Percentiles rank a stretch among this genome's conserved stretches.
Conservation (phyloP, 148 eudicot genomes). For the Nepenthes gracilis region DNA sequence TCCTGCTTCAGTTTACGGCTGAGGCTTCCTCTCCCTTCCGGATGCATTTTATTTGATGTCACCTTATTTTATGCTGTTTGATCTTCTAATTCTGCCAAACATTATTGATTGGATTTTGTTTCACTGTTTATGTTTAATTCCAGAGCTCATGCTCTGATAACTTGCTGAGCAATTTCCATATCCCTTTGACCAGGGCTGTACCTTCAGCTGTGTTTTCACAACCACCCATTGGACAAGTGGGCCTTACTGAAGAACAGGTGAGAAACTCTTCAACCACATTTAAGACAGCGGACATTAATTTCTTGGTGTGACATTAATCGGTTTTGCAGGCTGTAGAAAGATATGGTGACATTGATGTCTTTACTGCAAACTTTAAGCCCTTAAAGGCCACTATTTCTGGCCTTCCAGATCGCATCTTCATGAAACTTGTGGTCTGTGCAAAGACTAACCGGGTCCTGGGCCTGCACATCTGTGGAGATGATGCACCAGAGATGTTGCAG, state of each 20-base stretch:
- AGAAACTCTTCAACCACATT: constrained; percentile 1
- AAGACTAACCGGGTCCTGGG: constrained; percentile 80
- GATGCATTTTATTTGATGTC: too few species aligned
- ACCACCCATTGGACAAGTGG: constrained; percentile 96
- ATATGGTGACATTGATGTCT: constrained; percentile 82
- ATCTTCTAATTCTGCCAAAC: too few species aligned
- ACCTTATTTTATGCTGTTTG: too few species aligned
- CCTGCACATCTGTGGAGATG: constrained; percentile 94
- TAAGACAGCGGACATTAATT: background rate
- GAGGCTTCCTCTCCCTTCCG: too few species aligned
- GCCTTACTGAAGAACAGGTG: constrained; percentile 91
- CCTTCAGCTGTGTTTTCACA: constrained; percentile 97
- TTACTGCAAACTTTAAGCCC: constrained; percentile 80
- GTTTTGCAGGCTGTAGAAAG: constrained; percentile 62
- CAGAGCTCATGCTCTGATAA: background rate
- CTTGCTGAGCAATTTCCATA: constrained; percentile 3
- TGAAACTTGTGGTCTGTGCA: constrained; percentile 87
- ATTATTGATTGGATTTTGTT: too few species aligned
- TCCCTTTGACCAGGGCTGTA: constrained; percentile 48
- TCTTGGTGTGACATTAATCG: constrained; percentile 3
- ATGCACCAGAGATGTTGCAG: constrained; percentile 90
- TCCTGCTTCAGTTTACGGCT: too few species aligned
- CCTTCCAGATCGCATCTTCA: constrained; percentile 82
- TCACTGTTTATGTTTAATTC: background rate
- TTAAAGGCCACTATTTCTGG: constrained; percentile 94